Evolutionary conservation across 768 basidiomycete genomes (phyloP).

Genomic region (Leccinum uliginosum): DNA sequence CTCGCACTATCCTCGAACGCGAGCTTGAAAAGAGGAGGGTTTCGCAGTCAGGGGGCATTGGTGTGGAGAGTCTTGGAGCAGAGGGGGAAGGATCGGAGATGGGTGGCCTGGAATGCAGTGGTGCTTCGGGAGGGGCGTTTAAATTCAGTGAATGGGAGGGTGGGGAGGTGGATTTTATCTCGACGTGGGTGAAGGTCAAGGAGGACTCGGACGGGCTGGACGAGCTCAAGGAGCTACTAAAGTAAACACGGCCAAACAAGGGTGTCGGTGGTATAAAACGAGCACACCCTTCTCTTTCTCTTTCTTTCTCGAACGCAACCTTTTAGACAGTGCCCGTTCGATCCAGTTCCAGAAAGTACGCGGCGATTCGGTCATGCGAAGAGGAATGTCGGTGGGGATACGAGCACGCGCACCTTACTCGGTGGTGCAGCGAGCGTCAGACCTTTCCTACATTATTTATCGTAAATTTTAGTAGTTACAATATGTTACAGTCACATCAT

Average conservation of each 20-base stretch:
- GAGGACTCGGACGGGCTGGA: constrained; percentile 37
- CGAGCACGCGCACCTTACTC: constrained; percentile 50
- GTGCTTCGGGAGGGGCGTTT: constrained; percentile 51
- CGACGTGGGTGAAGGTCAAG: constrained; percentile 45
- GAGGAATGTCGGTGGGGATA: constrained; percentile 52
- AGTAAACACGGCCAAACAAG: constrained; percentile 34
- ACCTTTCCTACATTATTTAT: constrained; percentile 54
- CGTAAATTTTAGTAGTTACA: background rate
- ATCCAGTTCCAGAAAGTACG: constrained; percentile 40
- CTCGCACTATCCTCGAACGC: constrained; percentile 74
- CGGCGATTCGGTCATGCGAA: constrained; percentile 71
- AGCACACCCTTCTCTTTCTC: background rate
- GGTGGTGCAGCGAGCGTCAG: constrained; percentile 61
- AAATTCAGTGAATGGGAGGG: constrained; percentile 82
- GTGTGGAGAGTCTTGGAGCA: constrained; percentile 68
- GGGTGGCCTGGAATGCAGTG: constrained; percentile 71
- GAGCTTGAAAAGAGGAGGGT: constrained; percentile 75
- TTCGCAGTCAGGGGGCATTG: constrained; percentile 61
- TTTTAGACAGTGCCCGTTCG: constrained; percentile 72
- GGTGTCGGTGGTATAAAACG: constrained; percentile 12
- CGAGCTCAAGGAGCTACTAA: constrained; percentile 44
- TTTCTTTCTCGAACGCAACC: constrained; percentile 42
- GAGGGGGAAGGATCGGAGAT: constrained; percentile 62
- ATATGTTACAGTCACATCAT: constrained; percentile 20
- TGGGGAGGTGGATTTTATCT: constrained; percentile 67